Conservation (phyloP, 192 early-diverging fungal species). For the Ambispora gerdemannii region DNA sequence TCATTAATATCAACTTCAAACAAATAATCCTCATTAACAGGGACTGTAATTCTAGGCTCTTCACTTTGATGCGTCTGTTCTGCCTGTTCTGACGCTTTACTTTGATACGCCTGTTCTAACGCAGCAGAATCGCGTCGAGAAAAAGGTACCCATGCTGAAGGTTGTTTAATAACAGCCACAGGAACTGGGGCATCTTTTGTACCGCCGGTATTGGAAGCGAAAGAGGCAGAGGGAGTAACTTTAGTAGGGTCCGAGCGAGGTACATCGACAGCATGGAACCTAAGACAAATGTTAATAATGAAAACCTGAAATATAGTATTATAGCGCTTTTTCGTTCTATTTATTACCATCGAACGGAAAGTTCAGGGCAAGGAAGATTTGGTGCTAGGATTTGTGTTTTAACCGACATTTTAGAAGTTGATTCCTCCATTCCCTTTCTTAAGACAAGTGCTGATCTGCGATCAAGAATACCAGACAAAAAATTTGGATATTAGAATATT, state of each 20-base stretch:
- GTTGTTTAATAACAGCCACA: background rate
- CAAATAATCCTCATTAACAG: slow-evolving; percentile 75
- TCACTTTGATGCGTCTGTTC: slow-evolving; percentile 50
- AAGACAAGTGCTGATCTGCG: too few species aligned
- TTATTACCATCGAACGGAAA: too few species aligned
- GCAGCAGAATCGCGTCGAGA: slow-evolving; percentile 55
- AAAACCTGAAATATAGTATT: too few species aligned
- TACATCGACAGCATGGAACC: slow-evolving; percentile 31
- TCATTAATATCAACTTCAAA: slow-evolving; percentile 76
- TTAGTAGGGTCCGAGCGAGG: slow-evolving; percentile 21
- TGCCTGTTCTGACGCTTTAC: too few species aligned
- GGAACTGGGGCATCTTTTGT: background rate
- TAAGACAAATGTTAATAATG: too few species aligned
- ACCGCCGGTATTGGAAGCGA: background rate
- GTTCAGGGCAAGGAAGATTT: too few species aligned
- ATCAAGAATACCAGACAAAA: too few species aligned
- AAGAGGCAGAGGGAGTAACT: background rate
- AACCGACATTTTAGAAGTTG: too few species aligned
- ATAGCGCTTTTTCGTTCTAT: too few species aligned
- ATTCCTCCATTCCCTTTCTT: too few species aligned
- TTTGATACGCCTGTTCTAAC: slow-evolving; percentile 51
- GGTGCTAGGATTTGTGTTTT: too few species aligned
- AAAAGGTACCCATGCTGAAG: slow-evolving; percentile 52
- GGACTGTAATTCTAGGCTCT: slow-evolving; percentile 42
- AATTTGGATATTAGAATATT: too few species aligned